Evolutionary conservation across 2,329 filamentous ascomycete species (phyloP).

Genomic region (Aspergillus sojae): DNA sequence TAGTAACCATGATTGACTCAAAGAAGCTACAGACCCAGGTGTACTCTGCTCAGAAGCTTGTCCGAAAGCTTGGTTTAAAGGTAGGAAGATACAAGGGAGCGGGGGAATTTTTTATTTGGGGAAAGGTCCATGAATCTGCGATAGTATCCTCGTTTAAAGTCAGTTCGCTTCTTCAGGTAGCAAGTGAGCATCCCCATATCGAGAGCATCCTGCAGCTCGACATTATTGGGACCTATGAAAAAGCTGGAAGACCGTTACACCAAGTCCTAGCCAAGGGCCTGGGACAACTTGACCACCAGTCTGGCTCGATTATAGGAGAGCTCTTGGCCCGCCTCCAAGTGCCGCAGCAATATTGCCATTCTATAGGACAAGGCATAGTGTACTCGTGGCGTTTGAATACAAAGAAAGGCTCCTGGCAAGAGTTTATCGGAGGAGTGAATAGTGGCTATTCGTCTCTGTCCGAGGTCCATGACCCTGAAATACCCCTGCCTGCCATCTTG

Average conservation of each 20-base stretch:
- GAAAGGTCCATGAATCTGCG: conserved; percentile 25
- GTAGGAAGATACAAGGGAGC: conserved; percentile 30
- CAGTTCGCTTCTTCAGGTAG: conserved; percentile 23
- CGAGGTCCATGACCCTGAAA: background rate
- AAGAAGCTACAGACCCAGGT: conserved; percentile 25
- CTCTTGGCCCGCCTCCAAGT: conserved; percentile 25
- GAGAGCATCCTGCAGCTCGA: conserved; percentile 30
- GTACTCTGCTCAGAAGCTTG: conserved; percentile 31
- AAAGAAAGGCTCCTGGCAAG: conserved; percentile 12
- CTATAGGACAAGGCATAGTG: conserved; percentile 25
- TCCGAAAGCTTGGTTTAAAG: conserved; percentile 17
- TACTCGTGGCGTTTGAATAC: conserved; percentile 26
- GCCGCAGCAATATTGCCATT: conserved; percentile 23
- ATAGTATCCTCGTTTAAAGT: conserved; percentile 34
- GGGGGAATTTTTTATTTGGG: conserved; percentile 42
- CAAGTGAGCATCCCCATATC: conserved; percentile 21
- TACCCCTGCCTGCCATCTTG: background rate
- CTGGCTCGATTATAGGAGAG: conserved; percentile 26
- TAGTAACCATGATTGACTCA: conserved; percentile 35
- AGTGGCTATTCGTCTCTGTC: conserved; percentile 8
- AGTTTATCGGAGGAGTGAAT: conserved; percentile 18
- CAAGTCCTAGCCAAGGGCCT: conserved; percentile 12
- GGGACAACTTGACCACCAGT: conserved; percentile 15
- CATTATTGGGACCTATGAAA: conserved; percentile 10
- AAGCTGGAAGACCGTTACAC: conserved; percentile 19